phyloP scores from a whole-genome alignment of 148 eudicot genomes.

The Nepenthes mirabilis region DNA sequence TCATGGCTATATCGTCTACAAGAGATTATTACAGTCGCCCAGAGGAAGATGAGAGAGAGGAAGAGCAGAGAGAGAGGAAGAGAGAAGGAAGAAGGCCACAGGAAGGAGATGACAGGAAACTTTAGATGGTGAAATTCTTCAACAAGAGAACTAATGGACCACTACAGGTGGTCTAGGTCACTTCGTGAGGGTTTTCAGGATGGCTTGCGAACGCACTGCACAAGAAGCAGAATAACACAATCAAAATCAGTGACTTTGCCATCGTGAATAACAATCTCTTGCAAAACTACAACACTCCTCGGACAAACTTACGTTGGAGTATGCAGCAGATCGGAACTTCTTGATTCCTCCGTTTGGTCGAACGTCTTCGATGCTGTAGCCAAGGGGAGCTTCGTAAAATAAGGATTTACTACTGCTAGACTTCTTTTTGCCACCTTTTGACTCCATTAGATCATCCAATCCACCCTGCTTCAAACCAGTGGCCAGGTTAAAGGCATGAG shows the following conservation, averaged over 20 bases:
- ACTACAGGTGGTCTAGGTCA: slow-evolving; percentile 4
- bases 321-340: slow-evolving; percentile 91
- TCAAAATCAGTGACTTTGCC: background rate
- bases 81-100: slow-evolving; percentile 5
- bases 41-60: slow-evolving; percentile 12
- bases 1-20: slow-evolving; percentile 28
- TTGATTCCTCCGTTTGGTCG: slow-evolving; percentile 81
- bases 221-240: slow-evolving; percentile 2
- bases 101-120: background rate
- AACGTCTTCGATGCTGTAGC: slow-evolving; percentile 86
- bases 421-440: slow-evolving; percentile 61
- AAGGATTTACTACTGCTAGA: slow-evolving; percentile 60
- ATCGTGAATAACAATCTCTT: background rate
- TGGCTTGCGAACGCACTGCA: slow-evolving; percentile 60
- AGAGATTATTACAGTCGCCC: slow-evolving; percentile 5
- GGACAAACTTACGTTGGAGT: slow-evolving; percentile 61
- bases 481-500: background rate
- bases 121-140: background rate
- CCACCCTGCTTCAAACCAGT: slow-evolving; percentile 7
- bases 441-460: slow-evolving; percentile 72
- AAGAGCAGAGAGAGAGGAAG: slow-evolving; percentile 5
- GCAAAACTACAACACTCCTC: background rate
- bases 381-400: slow-evolving; percentile 80
- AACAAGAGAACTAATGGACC: slow-evolving; percentile 1
- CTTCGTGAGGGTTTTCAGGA: slow-evolving; percentile 34